Conservation (phyloP, 2,329 filamentous ascomycete genomes). For the Trichophyton verrucosum region DNA sequence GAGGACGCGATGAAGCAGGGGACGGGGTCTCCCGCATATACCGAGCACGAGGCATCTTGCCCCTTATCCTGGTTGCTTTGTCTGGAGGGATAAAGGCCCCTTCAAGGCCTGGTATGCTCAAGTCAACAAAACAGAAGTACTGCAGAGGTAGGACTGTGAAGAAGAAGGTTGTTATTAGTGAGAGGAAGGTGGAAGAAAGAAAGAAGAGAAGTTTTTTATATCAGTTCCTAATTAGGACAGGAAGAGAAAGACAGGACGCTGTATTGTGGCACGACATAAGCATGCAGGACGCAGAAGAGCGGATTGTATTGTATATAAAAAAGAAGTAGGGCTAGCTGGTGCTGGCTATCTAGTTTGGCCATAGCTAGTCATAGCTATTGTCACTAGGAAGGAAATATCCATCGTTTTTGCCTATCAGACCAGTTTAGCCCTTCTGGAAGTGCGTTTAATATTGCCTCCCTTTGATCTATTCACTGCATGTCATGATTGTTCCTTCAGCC, state of each 20-base stretch:
- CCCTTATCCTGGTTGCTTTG: not conserved
- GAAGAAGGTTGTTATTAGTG: not conserved
- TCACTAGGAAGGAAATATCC: not conserved
- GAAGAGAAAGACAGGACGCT: not conserved
- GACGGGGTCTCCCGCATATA: not conserved
- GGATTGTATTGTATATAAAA: not conserved
- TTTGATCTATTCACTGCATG: constrained; percentile 10
- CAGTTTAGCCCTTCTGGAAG: not conserved
- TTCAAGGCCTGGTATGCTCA: not conserved
- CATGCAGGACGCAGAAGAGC: not conserved
- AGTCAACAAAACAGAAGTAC: not conserved
- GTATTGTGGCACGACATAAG: constrained; percentile 3
- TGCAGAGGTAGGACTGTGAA: not conserved
- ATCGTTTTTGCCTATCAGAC: not conserved
- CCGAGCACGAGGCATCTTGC: not conserved
- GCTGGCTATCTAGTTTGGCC: too few relatives aligned
- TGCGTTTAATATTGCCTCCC: not conserved
- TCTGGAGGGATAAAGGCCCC: not conserved
- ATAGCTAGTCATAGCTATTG: not conserved
- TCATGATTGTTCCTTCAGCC: constrained; percentile 11
- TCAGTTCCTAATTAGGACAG: not conserved
- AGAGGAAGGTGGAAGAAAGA: not conserved
- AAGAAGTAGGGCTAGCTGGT: not conserved
- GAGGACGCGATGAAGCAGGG: not conserved
- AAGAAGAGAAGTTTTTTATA: not conserved